Base-by-base conservation (phyloP, 106 monocot genomes). In the Triglochin maritima region DNA sequence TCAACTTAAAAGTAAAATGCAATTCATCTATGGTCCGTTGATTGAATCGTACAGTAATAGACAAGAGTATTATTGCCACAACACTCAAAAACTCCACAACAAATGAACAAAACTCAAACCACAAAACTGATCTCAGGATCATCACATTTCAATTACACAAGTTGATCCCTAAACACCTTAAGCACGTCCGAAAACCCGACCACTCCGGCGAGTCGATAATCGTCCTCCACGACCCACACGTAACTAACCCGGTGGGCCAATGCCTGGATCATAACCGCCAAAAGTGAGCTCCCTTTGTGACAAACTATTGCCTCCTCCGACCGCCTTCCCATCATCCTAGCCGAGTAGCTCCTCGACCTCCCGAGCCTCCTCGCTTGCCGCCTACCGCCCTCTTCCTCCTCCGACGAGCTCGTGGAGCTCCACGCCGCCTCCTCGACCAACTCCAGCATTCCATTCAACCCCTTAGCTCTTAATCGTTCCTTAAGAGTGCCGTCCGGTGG, bases 251-350 rank as follows among this genome's bases (percentile, higher is more conserved):
- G 76, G 56, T 93, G 88, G 1, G 85, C 85, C 60, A 93, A 64
- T 5, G 93, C 93, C 79, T 93, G 93, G 44, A 88, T 79, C 83
- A 88, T 81, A 55, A 88, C 88, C 4, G 93, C 93, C 74, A 88
- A 81, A 56, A 93, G 81, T 49, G 93, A 88, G 77, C 88, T 93
- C 69, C 67, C 17, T 8, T 61, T 68, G 13, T 69, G 69, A 47
- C 69, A 67, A 5, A 76, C 69, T 3, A 79, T 77, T 12, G 78
- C 84, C 67, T 85, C 89, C 79, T 86, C 83, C 52, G 71, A 63
- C 9, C 69, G 62, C 17, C 63, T 14, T 48, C 74, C 74, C 74
- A 58, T 29, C 29, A 29, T 74, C 49, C 67, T 51, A 15, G 68
- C 68, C 45, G 69, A 67, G 54, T 60, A 60, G 60, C 75, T 76